A percentile compares a stretch with the other conserved stretches of the same genome.
These are phyloP conservation scores for Pseudonitzschia multiseries DNA, from an alignment of 108 stramenopile species.

Conservation along the genomic window DNA sequence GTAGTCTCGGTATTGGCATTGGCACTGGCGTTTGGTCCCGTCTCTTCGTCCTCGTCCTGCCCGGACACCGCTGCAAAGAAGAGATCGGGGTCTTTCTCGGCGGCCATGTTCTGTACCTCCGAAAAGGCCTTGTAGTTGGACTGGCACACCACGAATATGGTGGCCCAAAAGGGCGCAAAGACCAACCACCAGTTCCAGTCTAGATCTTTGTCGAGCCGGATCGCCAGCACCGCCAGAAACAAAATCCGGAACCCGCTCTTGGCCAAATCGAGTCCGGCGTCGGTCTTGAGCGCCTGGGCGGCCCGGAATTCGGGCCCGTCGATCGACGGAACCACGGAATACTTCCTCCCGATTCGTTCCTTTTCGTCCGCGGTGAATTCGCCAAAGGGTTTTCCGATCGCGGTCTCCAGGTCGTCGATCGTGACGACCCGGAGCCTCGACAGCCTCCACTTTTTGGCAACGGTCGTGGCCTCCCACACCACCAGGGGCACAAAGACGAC, in stretches of 20 bases:
- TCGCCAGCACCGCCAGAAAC: slow-evolving; percentile 59
- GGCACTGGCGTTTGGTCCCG: too few relatives aligned
- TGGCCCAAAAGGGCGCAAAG: slow-evolving; percentile 75
- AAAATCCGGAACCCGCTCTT: slow-evolving; percentile 53
- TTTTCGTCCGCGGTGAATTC: slow-evolving; percentile 73
- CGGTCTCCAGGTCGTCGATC: slow-evolving; percentile 74
- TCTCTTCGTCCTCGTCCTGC: slow-evolving; percentile 6
- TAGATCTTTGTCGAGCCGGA: slow-evolving; percentile 56
- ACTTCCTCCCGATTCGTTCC: slow-evolving; percentile 63
- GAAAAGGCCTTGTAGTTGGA: slow-evolving; percentile 64
- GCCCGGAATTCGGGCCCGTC: slow-evolving; percentile 60
- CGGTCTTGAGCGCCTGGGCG: slow-evolving; percentile 52
- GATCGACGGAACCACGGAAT: slow-evolving; percentile 69
- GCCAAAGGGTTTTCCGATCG: slow-evolving; percentile 67
- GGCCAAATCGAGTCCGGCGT: slow-evolving; percentile 69
- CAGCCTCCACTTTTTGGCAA: slow-evolving; percentile 61
- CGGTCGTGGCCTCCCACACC: slow-evolving; percentile 68
- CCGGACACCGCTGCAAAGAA: slow-evolving; percentile 41
- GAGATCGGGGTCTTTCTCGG: slow-evolving; percentile 59
- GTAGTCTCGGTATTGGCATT: too few relatives aligned
- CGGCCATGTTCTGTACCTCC: slow-evolving; percentile 56
- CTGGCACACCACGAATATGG: slow-evolving; percentile 54
- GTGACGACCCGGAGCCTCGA: slow-evolving; percentile 72
- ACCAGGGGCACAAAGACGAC: slow-evolving; percentile 76
- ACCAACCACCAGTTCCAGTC: slow-evolving; percentile 88